Percentiles rank a stretch among this genome's conserved stretches.
These are phyloP conservation scores for Suhomyces wounanorum DNA, from an alignment of 1,139 yeast genomes.

Conservation along the genomic window DNA sequence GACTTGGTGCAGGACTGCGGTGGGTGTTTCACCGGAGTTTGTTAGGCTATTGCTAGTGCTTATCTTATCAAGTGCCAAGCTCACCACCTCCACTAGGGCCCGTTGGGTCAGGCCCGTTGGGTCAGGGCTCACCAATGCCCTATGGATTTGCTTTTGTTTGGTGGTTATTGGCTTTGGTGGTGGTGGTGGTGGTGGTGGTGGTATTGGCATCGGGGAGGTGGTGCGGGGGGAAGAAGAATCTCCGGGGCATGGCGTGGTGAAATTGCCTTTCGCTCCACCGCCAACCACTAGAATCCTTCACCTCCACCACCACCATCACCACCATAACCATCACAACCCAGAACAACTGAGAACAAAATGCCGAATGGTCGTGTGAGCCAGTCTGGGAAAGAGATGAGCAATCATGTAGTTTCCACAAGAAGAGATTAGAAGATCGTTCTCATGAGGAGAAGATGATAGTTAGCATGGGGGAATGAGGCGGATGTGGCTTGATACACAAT, in stretches of 20 bases:
- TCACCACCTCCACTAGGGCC: not conserved
- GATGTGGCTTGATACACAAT: too few species aligned
- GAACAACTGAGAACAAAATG: too few species aligned
- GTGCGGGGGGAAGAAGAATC: not conserved
- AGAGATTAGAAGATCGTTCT: too few species aligned
- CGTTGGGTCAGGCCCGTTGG: not conserved
- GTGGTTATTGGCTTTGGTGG: too few species aligned
- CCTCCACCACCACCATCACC: too few species aligned
- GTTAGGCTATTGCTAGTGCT: not conserved
- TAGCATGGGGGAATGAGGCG: too few species aligned
- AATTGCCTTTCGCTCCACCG: too few species aligned
- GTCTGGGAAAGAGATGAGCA: not conserved
- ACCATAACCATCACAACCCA: too few species aligned
- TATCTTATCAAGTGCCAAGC: conserved; percentile 1
- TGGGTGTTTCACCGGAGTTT: not conserved
- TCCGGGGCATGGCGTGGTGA: not conserved
- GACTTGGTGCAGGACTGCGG: not conserved
- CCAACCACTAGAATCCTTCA: too few species aligned
- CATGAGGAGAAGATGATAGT: too few species aligned
- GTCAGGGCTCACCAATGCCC: not conserved
- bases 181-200: too few species aligned
- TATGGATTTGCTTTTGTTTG: not conserved
- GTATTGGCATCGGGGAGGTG: not conserved
- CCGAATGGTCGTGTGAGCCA: not conserved
- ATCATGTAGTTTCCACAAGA: not conserved